Percentiles rank a stretch among this genome's conserved stretches.
phyloP scores from a whole-genome alignment of 2,329 filamentous ascomycete species.

The Pestalotiopsis fici region DNA sequence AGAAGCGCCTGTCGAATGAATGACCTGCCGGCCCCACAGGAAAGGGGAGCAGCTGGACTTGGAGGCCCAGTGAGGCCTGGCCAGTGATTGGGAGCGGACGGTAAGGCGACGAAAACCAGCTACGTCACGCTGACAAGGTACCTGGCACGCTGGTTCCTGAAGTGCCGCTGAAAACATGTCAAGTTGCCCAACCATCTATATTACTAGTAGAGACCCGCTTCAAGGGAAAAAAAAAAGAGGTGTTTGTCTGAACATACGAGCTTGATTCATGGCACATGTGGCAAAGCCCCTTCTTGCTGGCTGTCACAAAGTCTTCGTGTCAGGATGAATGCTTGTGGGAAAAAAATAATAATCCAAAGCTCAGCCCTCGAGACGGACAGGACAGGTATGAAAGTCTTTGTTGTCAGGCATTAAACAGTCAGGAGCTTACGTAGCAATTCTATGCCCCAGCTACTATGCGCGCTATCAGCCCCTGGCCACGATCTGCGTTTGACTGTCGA shows the following conservation, averaged over 20 bases:
- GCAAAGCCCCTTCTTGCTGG: not conserved
- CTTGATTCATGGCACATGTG: not conserved
- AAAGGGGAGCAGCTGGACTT: not conserved
- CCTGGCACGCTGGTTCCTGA: not conserved
- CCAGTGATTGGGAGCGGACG: not conserved
- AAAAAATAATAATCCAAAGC: not conserved
- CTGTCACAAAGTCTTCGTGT: not conserved
- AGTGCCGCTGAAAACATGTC: not conserved
- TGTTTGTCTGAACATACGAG: not conserved
- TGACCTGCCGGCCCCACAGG: not conserved
- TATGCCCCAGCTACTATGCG: not conserved
- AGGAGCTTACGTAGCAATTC: not conserved
- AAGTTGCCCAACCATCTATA: not conserved
- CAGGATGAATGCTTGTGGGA: not conserved
- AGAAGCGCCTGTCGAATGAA: not conserved
- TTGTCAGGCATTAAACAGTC: not conserved
- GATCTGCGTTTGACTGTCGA: slow-evolving; percentile 6
- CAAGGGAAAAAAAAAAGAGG: not conserved
- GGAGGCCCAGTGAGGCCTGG: not conserved
- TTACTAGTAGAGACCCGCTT: not conserved
- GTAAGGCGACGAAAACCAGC: not conserved
- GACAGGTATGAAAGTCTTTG: not conserved
- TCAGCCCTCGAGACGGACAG: not conserved
- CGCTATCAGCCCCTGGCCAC: slow-evolving; percentile 1
- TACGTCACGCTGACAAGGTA: not conserved